These are phyloP conservation scores for Verbena officinalis DNA, from an alignment of 257 asterid species.

Conservation along the genomic window DNA sequence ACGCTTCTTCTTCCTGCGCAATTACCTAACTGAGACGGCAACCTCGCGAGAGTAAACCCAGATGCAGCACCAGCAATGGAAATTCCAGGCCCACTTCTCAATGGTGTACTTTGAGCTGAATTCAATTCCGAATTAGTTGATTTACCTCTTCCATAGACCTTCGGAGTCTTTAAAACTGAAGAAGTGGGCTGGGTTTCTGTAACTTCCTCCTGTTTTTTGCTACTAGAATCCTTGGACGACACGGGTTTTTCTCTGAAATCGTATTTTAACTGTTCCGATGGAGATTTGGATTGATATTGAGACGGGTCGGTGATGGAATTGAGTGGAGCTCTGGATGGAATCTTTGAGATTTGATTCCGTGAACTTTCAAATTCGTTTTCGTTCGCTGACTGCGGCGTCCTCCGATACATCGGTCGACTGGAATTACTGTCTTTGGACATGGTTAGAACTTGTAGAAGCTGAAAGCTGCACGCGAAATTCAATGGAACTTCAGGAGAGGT, in stretches of 20 bases:
- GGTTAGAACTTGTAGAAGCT: constrained; percentile 11
- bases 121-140: constrained; percentile 44
- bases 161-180: constrained; percentile 41
- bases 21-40: constrained; percentile 35
- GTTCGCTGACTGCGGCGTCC: constrained; percentile 32
- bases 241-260: constrained; percentile 31
- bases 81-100: constrained; percentile 37
- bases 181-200: constrained; percentile 34
- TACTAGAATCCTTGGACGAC: constrained; percentile 22
- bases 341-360: constrained; percentile 24
- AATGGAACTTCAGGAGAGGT: not conserved
- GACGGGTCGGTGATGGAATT: constrained; percentile 74
- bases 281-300: constrained; percentile 40
- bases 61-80: constrained; percentile 38
- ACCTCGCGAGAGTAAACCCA: constrained; percentile 36
- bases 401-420: constrained; percentile 31
- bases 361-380: constrained; percentile 43
- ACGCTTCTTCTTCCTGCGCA: constrained; percentile 40
- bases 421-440: constrained; percentile 43
- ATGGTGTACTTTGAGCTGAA: constrained; percentile 61
- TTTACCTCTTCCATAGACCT: constrained; percentile 38
- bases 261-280: constrained; percentile 19
- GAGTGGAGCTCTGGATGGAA: constrained; percentile 64
- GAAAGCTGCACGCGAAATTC: not conserved
- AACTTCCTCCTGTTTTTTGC: constrained; percentile 32